Base-by-base conservation (phyloP, 805 yeast genomes). In the Kodamaea laetipori region DNA sequence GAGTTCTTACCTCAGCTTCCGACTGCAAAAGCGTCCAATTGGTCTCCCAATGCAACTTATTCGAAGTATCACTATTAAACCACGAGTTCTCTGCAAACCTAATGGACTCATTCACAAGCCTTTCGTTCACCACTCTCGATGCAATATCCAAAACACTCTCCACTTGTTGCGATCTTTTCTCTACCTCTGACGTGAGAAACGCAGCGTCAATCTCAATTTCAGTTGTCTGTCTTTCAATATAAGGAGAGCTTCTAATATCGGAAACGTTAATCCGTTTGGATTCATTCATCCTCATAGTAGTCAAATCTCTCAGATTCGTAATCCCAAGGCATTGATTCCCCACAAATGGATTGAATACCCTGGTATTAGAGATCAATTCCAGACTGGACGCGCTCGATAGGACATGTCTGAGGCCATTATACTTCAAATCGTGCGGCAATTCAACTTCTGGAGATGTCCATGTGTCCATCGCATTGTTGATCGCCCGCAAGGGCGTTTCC, bases 191-290 rank as follows among this genome's bases (percentile, higher is more conserved):
- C 5, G 57, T 56, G 25, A 56, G 37, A 24, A 57, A 52, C 6
- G 51, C 60, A 21, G 49, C 41, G 44, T 57, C 58, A 4, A 58
- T 50, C 17, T 51, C 58, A 18, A 55, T 47, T 6, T 52, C 52
- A 3, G 52, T 47, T 7, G 40, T 30, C 8, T 21, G 6, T 8
- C 24, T 21, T 21, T 21, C 24, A 6, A 21, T 6, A 8, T 21
- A 21, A 21, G 24, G 24, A 21, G 24, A 21, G 24, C 24, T 21
- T 21, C 24, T 21, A 6, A 21, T 21, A 6, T 21, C 24, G 8
- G 24, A 21, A 6, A 21, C 8, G 24, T 21, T 28, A 6, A 28
- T 6, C 4, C 16, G 5, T 33, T 17, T n/a, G n/a, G n/a, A n/a
- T n/a, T n/a, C n/a, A n/a, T n/a, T n/a, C n/a, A n/a, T n/a, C n/a